These are phyloP conservation scores for Tylopilus sp. DNA, from an alignment of 768 basidiomycete genomes.

Conservation along the genomic window DNA sequence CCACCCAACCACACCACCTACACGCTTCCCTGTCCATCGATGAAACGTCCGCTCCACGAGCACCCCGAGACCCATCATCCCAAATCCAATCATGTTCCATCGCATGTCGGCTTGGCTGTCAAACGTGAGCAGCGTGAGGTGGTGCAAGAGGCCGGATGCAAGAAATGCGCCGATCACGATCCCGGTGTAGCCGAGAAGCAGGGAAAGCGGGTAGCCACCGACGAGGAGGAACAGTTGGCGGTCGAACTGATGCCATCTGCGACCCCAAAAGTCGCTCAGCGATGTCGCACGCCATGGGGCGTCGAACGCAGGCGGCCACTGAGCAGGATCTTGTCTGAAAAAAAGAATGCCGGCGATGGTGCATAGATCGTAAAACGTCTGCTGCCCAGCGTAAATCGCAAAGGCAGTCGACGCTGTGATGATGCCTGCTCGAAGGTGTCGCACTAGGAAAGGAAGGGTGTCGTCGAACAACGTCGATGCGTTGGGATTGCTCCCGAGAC, in stretches of 20 bases:
- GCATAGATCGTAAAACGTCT: not conserved
- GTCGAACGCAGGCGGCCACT: slow-evolving; percentile 3
- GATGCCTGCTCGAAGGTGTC: not conserved
- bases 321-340: not conserved
- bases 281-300: slow-evolving; percentile 2
- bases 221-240: not conserved
- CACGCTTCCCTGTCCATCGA: not conserved
- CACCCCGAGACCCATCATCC: slow-evolving; percentile 1
- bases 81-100: not conserved
- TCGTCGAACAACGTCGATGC: not conserved
- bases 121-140: not conserved
- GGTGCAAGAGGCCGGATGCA: not conserved
- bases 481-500: not conserved
- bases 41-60: slow-evolving; percentile 1
- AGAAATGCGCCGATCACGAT: slow-evolving; percentile 1
- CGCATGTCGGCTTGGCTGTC: not conserved
- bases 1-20: slow-evolving; percentile 1
- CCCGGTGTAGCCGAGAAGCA: not conserved
- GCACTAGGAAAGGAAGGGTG: not conserved
- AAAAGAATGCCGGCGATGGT: not conserved
- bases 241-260: slow-evolving; percentile 2
- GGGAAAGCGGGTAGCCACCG: not conserved
- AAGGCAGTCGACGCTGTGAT: not conserved
- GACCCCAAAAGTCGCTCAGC: slow-evolving; percentile 1
- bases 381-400: not conserved